A percentile compares a stretch with the other conserved stretches of the same genome.
phyloP scores from a whole-genome alignment of 352 stramenopile genomes.

The Globisporangium uncinulatum region DNA sequence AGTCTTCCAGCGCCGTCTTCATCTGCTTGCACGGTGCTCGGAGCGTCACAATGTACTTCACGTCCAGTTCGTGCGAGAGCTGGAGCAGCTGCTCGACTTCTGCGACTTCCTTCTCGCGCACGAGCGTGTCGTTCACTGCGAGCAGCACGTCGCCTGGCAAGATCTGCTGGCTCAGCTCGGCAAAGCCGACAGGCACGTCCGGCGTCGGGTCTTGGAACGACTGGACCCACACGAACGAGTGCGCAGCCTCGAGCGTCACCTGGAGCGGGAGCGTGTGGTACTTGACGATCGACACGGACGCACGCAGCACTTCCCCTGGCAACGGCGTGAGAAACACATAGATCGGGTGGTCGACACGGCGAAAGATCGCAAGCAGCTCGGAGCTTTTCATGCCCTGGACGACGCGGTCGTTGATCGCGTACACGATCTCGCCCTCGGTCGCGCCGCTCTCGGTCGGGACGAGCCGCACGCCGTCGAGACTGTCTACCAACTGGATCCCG shows the following conservation, averaged over 20 bases:
- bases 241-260: constrained; percentile 27
- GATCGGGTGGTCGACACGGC: constrained; percentile 23
- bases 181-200: constrained; percentile 31
- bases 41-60: constrained; percentile 31
- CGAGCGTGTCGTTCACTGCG: constrained; percentile 34
- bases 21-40: constrained; percentile 36
- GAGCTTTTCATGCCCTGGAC: constrained; percentile 35
- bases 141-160: constrained; percentile 64
- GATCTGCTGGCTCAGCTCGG: constrained; percentile 50
- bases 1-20: constrained; percentile 23
- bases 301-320: constrained; percentile 41
- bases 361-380: constrained; percentile 34
- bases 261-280: constrained; percentile 32
- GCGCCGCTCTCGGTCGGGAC: neutral
- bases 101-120: constrained; percentile 21
- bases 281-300: constrained; percentile 64
- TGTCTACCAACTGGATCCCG: constrained; percentile 7
- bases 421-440: constrained; percentile 19
- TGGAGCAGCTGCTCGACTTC: constrained; percentile 34
- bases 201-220: constrained; percentile 22
- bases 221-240: constrained; percentile 43
- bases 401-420: constrained; percentile 50
- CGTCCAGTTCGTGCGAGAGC: constrained; percentile 17
- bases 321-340: constrained; percentile 40
- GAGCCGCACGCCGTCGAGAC: constrained; percentile 14